Evolutionary conservation across 768 basidiomycete genomes (phyloP), one percentile per base, ranked within the genome.

Genomic region (Boletus fagicola): DNA sequence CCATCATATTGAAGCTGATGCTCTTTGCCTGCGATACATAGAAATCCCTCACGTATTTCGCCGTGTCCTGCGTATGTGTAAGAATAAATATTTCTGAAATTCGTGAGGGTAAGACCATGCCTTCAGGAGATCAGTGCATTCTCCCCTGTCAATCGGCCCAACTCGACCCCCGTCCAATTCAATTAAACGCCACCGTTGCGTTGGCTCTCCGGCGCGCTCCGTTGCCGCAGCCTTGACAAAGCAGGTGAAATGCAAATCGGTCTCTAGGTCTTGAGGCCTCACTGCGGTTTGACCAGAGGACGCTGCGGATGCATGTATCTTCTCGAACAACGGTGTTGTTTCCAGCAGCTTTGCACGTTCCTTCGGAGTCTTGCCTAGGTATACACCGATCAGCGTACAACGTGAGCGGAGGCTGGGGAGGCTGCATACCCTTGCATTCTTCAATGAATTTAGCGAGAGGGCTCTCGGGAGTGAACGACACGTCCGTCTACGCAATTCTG

Each of bases 231-330:
- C 90, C 56, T 80, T 78, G 35, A 97, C 83, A 64, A 97, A 98
- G 64, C 87, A 86, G 1, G 90, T 90, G 62, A 95, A 98, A 72
- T 97, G 95, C 9, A 92, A 76, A 63, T 90, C 80, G 0, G 88
- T 89, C 39, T 91, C 77, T 10, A 86, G 76, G 62, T 90, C 78
- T 1, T 75, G 71, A 3, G 90, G 86, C 28, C 28, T 28, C 0
- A 86, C 78, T 1, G 77, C 74, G 5, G 83, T 83, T 73, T 96
- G 92, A 9, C 92, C 92, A 0, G 81, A 68, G 0, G 77, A 74
- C 0, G 92, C 90, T 1, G 84, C 83, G 39, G 85, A 80, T 0
- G 81, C 80, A 61, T 97, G 95, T 57, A 94, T 92, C 57, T 81
- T 72, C 5, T 83, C 83, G 63, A 98, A 93, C 45, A 93, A 81